A percentile compares a stretch with the other conserved stretches of the same genome.
Evolutionary conservation across 345 rosid species (phyloP).

Genomic region (Anastatica hierochuntica): DNA sequence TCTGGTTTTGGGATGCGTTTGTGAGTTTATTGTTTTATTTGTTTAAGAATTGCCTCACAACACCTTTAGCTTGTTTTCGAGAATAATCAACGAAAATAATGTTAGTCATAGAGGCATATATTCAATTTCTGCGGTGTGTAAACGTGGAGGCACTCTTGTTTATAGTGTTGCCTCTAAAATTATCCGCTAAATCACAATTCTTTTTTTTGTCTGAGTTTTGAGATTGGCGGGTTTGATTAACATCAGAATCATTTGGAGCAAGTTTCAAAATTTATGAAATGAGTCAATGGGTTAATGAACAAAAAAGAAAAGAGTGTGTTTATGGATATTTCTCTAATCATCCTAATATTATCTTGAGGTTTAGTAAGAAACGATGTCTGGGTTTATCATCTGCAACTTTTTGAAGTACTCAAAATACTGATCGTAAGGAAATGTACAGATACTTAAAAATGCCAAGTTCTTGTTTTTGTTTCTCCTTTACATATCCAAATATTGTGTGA

Average conservation of each 20-base stretch:
- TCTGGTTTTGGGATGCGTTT: neutral
- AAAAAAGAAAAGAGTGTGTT: neutral
- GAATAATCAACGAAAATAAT: slow-evolving; percentile 22
- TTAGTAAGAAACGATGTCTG: too few relatives aligned
- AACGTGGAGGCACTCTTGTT: slow-evolving; percentile 29
- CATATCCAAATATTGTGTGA: too few relatives aligned
- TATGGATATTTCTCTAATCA: too few relatives aligned
- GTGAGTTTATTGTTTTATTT: too few relatives aligned
- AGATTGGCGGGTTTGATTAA: neutral
- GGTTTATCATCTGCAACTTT: too few relatives aligned
- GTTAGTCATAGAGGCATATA: slow-evolving; percentile 31
- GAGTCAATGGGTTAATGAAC: neutral
- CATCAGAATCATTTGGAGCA: neutral
- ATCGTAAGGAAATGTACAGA: too few relatives aligned
- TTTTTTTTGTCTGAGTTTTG: neutral
- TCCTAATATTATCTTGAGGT: too few relatives aligned
- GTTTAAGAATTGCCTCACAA: slow-evolving; percentile 33
- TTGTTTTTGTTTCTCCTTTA: too few relatives aligned
- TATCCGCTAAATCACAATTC: slow-evolving; percentile 21
- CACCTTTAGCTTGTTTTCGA: slow-evolving; percentile 33
- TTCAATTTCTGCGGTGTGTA: slow-evolving; percentile 20
- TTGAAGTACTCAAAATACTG: too few relatives aligned
- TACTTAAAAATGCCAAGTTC: too few relatives aligned
- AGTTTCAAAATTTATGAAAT: neutral
- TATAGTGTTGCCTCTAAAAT: slow-evolving; percentile 27